These are phyloP conservation scores for Styphnolobium japonicum DNA, from an alignment of 306 rosid genomes.

Conservation along the genomic window DNA sequence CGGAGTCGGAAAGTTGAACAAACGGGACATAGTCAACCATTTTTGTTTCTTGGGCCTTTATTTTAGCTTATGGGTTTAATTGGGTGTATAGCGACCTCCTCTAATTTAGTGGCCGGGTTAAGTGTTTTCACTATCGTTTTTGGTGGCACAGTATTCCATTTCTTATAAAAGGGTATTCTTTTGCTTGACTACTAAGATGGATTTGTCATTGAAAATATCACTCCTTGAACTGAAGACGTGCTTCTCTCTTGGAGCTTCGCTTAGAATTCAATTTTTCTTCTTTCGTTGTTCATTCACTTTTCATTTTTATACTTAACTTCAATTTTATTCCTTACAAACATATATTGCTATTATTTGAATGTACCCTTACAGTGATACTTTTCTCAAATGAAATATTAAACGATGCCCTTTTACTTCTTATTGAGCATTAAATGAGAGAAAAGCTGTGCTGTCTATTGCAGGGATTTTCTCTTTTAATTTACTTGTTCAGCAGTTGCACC, in stretches of 20 bases:
- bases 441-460: constrained; percentile 19
- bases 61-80: background rate
- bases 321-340: background rate
- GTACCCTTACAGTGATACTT: background rate
- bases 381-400: background rate
- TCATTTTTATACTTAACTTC: background rate
- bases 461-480: constrained; percentile 23
- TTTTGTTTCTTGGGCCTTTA: background rate
- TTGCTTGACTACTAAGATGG: constrained; percentile 30
- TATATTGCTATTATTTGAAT: background rate
- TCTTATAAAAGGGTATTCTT: constrained; percentile 1
- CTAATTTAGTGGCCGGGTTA: background rate
- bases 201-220: background rate
- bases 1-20: background rate
- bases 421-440: background rate
- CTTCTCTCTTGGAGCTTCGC: background rate
- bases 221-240: background rate
- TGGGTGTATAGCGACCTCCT: background rate
- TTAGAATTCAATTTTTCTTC: background rate
- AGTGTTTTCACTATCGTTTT: constrained; percentile 15
- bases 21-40: background rate
- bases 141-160: constrained; percentile 17
- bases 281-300: background rate
- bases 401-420: background rate
- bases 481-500: background rate